Evolutionary conservation across 768 basidiomycete species (phyloP).

Genomic region (Lentinula edodes): DNA sequence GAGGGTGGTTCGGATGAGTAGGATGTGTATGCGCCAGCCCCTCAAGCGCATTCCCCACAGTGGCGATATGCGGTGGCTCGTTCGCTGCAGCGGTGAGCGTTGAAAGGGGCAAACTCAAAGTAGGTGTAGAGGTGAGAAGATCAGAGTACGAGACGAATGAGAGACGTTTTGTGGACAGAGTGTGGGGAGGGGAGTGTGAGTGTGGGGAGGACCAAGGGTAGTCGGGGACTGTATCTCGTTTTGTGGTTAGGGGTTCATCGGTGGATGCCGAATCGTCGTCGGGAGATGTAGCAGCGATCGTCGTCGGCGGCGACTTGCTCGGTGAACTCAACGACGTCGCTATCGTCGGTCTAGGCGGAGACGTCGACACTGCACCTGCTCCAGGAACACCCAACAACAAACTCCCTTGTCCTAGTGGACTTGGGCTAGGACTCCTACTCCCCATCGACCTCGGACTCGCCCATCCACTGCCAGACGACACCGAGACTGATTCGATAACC

Average conservation of each 20-base stretch:
- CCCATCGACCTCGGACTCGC: conserved; percentile 34
- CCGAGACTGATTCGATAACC: background rate
- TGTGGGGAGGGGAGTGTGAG: conserved; percentile 18
- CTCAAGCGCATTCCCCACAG: conserved; percentile 35
- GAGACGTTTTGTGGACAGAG: conserved; percentile 55
- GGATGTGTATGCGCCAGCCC: background rate
- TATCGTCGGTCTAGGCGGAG: conserved; percentile 1
- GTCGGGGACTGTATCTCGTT: conserved; percentile 21
- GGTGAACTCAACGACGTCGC: conserved; percentile 2
- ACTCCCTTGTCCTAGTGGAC: conserved; percentile 35
- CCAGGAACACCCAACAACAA: conserved; percentile 41
- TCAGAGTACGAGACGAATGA: conserved; percentile 90
- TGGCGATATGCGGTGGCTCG: conserved; percentile 71
- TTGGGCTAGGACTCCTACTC: conserved; percentile 68
- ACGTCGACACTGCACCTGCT: background rate
- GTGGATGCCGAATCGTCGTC: conserved; percentile 14
- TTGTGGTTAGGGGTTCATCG: conserved; percentile 33
- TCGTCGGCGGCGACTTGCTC: conserved; percentile 19
- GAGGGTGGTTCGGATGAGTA: background rate
- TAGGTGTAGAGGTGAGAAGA: conserved; percentile 72
- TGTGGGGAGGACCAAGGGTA: conserved; percentile 12
- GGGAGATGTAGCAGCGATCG: conserved; percentile 43
- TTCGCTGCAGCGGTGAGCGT: conserved; percentile 63
- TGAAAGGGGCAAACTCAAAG: conserved; percentile 64
- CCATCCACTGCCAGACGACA: background rate